Percentiles rank a stretch among this genome's conserved stretches.
These are phyloP conservation scores for Moniliophthora roreri DNA, from an alignment of 1,284 basidiomycete species.

Conservation along the genomic window DNA sequence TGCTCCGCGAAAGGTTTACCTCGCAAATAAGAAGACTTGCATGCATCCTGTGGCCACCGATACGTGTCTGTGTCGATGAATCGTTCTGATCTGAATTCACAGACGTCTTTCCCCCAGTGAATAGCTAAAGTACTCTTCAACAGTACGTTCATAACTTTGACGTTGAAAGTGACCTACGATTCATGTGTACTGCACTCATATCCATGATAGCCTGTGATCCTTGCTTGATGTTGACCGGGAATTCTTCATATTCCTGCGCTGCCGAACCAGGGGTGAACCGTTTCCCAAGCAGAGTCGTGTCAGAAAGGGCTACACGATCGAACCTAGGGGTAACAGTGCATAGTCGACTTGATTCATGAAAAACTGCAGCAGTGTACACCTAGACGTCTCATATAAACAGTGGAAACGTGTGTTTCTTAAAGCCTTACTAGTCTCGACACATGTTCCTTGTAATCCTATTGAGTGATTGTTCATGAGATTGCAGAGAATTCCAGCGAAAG, in stretches of 20 bases:
- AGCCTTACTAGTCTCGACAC: conserved; percentile 24
- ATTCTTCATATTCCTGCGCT: conserved; percentile 16
- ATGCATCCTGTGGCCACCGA: conserved; percentile 40
- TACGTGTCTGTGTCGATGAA: conserved; percentile 43
- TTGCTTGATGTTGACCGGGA: conserved; percentile 35
- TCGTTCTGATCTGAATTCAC: conserved; percentile 44
- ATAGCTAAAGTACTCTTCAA: conserved; percentile 24
- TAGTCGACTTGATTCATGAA: neutral
- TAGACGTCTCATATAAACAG: neutral
- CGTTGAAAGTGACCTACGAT: conserved; percentile 20
- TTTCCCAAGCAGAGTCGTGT: neutral
- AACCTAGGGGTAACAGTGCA: neutral
- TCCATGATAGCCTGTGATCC: conserved; percentile 41
- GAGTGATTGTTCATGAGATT: neutral
- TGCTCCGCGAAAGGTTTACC: too few species aligned
- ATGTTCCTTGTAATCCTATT: conserved; percentile 25
- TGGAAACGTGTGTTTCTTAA: too few species aligned
- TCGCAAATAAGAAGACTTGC: conserved; percentile 21
- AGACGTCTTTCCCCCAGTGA: conserved; percentile 46
- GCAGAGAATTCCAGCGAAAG: neutral
- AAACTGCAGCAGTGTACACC: neutral
- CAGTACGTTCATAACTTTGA: neutral
- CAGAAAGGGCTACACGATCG: neutral
- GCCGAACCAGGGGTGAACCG: neutral
- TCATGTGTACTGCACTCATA: conserved; percentile 35